These are phyloP conservation scores for Cutaneotrichosporon dermatis DNA, from an alignment of 1,284 basidiomycete species.

Conservation along the genomic window DNA sequence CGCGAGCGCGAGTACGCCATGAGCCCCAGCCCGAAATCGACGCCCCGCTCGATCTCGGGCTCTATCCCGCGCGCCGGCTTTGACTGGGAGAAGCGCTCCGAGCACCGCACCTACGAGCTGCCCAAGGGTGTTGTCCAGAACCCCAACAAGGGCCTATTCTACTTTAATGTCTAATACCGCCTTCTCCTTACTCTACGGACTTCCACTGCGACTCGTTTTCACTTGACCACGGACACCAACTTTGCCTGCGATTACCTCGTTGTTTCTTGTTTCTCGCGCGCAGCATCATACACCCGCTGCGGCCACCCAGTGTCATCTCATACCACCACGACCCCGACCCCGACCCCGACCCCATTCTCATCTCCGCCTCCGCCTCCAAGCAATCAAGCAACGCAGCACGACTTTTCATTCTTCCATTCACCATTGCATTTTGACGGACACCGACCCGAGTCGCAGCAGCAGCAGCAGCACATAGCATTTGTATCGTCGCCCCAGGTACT, in stretches of 20 bases:
- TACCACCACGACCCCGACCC: background rate
- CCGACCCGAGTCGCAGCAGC: too few relatives aligned
- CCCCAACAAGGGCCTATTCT: constrained; percentile 43
- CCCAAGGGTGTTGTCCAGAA: constrained; percentile 37
- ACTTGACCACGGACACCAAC: too few relatives aligned
- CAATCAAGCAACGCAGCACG: too few relatives aligned
- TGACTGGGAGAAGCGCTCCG: constrained; percentile 31
- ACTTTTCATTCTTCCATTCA: too few relatives aligned
- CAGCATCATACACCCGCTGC: too few relatives aligned
- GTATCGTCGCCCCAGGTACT: too few relatives aligned
- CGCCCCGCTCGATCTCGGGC: background rate
- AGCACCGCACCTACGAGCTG: constrained; percentile 38
- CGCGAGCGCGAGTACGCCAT: background rate
- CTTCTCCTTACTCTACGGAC: too few relatives aligned
- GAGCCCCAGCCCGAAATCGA: background rate
- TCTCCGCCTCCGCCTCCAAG: too few relatives aligned
- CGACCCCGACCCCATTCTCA: too few relatives aligned
- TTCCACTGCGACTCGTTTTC: too few relatives aligned
- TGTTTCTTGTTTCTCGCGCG: background rate
- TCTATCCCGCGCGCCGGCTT: constrained; percentile 29
- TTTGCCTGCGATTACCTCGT: background rate
- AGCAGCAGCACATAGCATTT: too few relatives aligned
- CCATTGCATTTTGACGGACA: too few relatives aligned
- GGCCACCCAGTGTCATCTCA: background rate
- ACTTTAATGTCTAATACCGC: constrained; percentile 30